These are phyloP conservation scores for Phialophora macrospora DNA, from an alignment of 2,329 filamentous ascomycete genomes.

Conservation along the genomic window DNA sequence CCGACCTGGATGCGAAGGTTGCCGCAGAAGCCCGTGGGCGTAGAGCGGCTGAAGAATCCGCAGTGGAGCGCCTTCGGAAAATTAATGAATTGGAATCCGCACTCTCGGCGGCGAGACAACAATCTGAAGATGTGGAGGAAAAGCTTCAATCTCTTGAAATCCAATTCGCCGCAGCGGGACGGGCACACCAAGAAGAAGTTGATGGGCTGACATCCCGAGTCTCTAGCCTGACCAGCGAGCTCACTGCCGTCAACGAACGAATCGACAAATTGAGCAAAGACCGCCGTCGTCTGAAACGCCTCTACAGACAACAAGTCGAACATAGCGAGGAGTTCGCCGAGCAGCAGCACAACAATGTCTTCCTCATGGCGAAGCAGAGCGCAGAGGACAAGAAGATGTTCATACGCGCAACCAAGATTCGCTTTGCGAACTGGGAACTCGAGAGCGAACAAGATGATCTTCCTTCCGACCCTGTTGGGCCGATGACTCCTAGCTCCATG, in stretches of 20 bases:
- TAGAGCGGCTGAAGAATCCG: conserved; percentile 44
- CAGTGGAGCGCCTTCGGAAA: conserved; percentile 44
- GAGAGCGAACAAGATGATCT: conserved; percentile 42
- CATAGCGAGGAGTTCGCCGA: neutral
- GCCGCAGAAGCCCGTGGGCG: conserved; percentile 44
- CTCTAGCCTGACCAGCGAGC: conserved; percentile 48
- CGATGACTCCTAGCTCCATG: conserved; percentile 51
- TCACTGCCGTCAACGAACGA: conserved; percentile 46
- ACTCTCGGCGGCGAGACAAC: conserved; percentile 45
- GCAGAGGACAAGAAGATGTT: conserved; percentile 40
- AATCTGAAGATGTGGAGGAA: conserved; percentile 44
- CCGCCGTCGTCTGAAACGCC: conserved; percentile 47
- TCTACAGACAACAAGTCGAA: conserved; percentile 47
- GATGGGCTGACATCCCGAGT: conserved; percentile 51
- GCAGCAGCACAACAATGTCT: conserved; percentile 45
- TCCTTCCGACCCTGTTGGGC: conserved; percentile 43
- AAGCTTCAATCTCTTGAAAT: conserved; percentile 43
- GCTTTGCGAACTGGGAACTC: conserved; percentile 49
- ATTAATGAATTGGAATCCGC: conserved; percentile 48
- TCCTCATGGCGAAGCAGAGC: conserved; percentile 40
- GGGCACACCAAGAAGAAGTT: conserved; percentile 45
- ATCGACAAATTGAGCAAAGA: conserved; percentile 45
- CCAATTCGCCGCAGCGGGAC: conserved; percentile 38
- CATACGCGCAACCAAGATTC: conserved; percentile 43
- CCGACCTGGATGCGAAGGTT: conserved; percentile 45